Percentiles rank a stretch among this genome's conserved stretches.
phyloP scores from a whole-genome alignment of 1,284 basidiomycete species.

The Pascua guehoae region DNA sequence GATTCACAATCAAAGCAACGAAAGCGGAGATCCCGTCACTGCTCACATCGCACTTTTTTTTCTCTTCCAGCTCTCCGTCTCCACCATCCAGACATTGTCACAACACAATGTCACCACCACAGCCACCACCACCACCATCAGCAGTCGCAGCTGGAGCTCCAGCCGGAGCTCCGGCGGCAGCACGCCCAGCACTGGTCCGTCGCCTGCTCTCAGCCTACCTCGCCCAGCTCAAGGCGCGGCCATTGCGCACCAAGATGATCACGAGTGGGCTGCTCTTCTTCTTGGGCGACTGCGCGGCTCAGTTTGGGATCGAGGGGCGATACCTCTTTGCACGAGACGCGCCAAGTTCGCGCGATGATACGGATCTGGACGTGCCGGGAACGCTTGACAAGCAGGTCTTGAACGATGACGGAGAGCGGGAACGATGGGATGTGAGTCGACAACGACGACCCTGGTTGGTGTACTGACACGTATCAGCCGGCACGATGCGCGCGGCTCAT shows the following conservation, averaged over 20 bases:
- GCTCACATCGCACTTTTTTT: too few species aligned
- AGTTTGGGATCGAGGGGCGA: slow-evolving; percentile 23
- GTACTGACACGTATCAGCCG: slow-evolving; percentile 1
- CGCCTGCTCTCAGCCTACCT: slow-evolving; percentile 10
- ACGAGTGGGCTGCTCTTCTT: slow-evolving; percentile 15
- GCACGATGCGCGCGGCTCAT: slow-evolving; percentile 9
- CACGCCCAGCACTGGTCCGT: not conserved
- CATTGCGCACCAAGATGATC: slow-evolving; percentile 21
- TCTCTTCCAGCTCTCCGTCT: too few species aligned
- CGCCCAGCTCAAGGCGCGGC: slow-evolving; percentile 5
- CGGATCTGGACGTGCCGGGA: not conserved
- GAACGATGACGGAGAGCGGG: slow-evolving; percentile 1
- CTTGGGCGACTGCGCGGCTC: slow-evolving; percentile 18
- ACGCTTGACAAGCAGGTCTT: not conserved
- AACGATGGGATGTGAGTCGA: slow-evolving; percentile 9
- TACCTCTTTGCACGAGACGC: too few species aligned
- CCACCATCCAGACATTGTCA: too few species aligned
- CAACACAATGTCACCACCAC: too few species aligned
- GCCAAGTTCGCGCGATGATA: not conserved
- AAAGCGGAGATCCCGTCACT: too few species aligned
- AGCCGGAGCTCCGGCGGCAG: not conserved
- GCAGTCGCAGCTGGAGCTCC: too few species aligned
- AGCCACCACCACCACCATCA: too few species aligned
- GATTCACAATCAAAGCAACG: too few species aligned
- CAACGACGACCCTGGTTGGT: not conserved